Base-by-base conservation (phyloP, 2,329 filamentous ascomycete genomes). In the Ophiostoma perfectum region DNA sequence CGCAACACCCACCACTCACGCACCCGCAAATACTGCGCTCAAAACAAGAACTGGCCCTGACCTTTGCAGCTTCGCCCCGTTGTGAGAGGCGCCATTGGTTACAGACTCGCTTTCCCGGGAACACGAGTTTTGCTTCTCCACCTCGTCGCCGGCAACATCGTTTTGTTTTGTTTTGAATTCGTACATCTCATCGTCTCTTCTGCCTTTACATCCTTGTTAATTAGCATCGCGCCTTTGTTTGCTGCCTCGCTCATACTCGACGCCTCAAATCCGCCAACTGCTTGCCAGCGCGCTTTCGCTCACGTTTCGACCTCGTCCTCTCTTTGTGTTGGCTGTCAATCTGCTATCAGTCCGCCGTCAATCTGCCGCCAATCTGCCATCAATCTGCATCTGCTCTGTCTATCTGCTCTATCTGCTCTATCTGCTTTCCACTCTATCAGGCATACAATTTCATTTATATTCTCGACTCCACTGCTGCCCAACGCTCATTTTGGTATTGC, bases 371-470 rank as follows among this genome's bases (percentile, higher is more conserved):
- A 55, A 8, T 55, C 18, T 27, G 49, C 12, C 27, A 16, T 27
- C 49, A 27, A 27, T 55, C 49, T 55, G 49, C 49, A 55, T 55
- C 49, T 27, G n/a, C 12, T 52, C 63, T 60, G 64, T 63, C 49
- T 64, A 5, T 41, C 47, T 62, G 12, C 27, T 62, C 11, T 38
- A 16, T 41, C 58, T 62, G 14, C 38, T 41, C 55, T 18, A 38
- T 60, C 27, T 52, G 27, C 42, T 8, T 18, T 82, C 85, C 70
- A 87, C n/a, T 47, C 42, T 39, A 8, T 63, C 66, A 67, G 65
- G 65, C 52, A 62, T 47, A 12, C 4, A 41, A 27, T 27, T 16
- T 41, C 42, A 55, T 38, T 64, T 49, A 8, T 41, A 18, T 27
- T 14, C 27, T 63, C 63, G 64, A 65, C 70, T 69, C 68, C 70